Evolutionary conservation across 208 protist genomes (phyloP), one percentile per base, ranked within the genome.

Genomic region (Tritrichomonas musculus): DNA sequence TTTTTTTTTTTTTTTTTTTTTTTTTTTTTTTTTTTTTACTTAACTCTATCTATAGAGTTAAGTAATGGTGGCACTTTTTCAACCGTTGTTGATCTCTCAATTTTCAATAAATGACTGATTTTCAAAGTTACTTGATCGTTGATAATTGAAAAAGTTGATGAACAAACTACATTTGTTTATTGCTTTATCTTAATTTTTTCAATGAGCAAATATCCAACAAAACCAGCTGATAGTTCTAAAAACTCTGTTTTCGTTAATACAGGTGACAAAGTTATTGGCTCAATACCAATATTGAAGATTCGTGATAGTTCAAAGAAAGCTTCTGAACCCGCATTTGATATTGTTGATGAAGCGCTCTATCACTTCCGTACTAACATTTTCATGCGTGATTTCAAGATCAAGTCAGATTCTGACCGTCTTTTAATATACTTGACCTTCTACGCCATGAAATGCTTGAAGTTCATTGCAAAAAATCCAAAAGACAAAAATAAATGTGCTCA

Each of bases 291-390:
- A n/a, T n/a, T 84, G 3, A 20, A 22, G 2, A 27, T 84, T 20
- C 36, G 73, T 53, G 73, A 84, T 84, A 53, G 41, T 33, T 27
- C 44, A 49, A 84, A 84, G 44, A 84, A 53, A 30, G 33, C 14
- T 33, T 53, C 27, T 49, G 25, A 0, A 53, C 73, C 73, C 25
- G 73, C 33, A 33, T 84, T 84, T 44, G 73, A 84, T 84, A 84
- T 84, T 53, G 73, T 84, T 11, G 73, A 84, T 53, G 73, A 84
- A 22, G 36, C 41, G 1, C 73, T 84, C 22, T 84, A 84, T 30
- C 73, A 84, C 22, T 53, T 84, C 41, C 73, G 73, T 44, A 84
- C 73, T 53, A 84, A 84, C 41, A 84, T 84, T 44, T 84, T 84
- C 73, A 84, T 84, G 73, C 73, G 73, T 84, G 73, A 84, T 25